A percentile compares a stretch with the other conserved stretches of the same genome.
Conservation (phyloP, 108 stramenopile genomes). For the Nitzschia sp. region DNA sequence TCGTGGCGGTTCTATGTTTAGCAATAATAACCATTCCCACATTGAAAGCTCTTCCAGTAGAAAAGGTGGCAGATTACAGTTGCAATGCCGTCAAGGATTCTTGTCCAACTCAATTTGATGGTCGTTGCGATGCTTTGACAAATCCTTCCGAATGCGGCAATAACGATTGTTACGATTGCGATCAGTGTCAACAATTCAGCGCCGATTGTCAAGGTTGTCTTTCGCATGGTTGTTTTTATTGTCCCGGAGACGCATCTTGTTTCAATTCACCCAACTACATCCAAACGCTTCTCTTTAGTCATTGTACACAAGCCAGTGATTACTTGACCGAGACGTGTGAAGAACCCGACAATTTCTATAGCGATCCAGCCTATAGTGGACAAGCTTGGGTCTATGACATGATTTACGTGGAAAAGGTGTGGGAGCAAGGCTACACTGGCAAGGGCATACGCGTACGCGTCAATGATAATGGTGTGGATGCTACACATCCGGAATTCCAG, state of each 20-base stretch:
- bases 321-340: too few relatives aligned
- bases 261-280: conserved; percentile 17
- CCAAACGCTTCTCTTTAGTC: background rate
- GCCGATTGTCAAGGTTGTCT: conserved; percentile 25
- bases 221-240: conserved; percentile 30
- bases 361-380: conserved; percentile 29
- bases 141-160: too few relatives aligned
- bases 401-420: conserved; percentile 35
- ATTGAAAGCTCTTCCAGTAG: too few relatives aligned
- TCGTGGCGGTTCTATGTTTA: too few relatives aligned
- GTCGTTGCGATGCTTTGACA: too few relatives aligned
- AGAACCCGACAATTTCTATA: conserved; percentile 18
- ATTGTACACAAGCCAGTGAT: background rate
- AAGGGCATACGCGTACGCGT: conserved; percentile 34
- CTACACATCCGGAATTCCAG: conserved; percentile 32
- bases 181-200: conserved; percentile 20
- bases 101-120: conserved; percentile 10
- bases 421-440: conserved; percentile 28
- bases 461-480: conserved; percentile 48
- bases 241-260: conserved; percentile 33
- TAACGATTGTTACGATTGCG: conserved; percentile 36
- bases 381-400: conserved; percentile 38
- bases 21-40: too few relatives aligned
- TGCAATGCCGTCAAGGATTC: conserved; percentile 1
- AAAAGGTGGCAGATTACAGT: too few relatives aligned